phyloP scores from a whole-genome alignment of 1,284 basidiomycete species.

The Trichosporon asahii region DNA sequence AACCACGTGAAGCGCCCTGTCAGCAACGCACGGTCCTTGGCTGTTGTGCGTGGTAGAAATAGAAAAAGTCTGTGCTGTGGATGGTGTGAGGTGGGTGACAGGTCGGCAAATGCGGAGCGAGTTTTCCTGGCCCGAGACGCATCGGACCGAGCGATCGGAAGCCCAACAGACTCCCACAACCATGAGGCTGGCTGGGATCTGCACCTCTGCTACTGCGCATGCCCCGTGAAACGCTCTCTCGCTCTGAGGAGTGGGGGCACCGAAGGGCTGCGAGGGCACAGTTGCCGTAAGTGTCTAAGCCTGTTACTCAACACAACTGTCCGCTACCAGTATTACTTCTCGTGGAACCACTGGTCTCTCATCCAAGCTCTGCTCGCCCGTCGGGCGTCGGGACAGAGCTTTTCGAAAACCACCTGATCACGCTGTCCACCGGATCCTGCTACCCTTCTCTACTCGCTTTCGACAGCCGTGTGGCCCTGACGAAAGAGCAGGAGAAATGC shows the following conservation, averaged over 20 bases:
- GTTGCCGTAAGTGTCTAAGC: background rate
- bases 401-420: background rate
- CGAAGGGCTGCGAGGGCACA: background rate
- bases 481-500: background rate
- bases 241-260: background rate
- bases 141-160: constrained; percentile 6
- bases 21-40: background rate
- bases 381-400: background rate
- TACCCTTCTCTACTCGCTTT: background rate
- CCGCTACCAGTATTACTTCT: background rate
- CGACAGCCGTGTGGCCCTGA: background rate
- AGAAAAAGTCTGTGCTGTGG: background rate
- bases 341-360: background rate
- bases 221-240: background rate
- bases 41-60: background rate
- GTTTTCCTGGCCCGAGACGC: background rate
- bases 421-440: background rate
- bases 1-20: background rate
- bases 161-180: background rate
- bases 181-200: background rate
- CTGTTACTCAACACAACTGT: background rate
- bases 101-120: constrained; percentile 9
- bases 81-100: background rate
- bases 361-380: background rate
- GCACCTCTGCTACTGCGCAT: background rate